phyloP scores from a whole-genome alignment of 2,329 filamentous ascomycete species.

The Scleromitrula shiraiana region DNA sequence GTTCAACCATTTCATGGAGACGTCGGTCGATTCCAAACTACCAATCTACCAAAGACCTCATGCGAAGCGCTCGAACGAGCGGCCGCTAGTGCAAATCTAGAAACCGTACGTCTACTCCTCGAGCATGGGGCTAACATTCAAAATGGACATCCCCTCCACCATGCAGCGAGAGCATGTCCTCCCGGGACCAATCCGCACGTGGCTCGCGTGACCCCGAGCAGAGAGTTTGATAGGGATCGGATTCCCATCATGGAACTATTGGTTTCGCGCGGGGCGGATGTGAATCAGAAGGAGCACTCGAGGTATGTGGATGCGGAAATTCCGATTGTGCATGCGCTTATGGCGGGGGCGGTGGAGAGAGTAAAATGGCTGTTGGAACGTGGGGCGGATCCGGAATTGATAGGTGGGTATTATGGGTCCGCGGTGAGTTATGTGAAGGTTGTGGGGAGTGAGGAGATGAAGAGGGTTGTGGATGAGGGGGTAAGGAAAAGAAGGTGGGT shows the following conservation, averaged over 20 bases:
- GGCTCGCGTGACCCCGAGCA: not conserved
- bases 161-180: not conserved
- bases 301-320: not conserved
- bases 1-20: too few relatives aligned
- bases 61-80: not conserved
- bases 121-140: not conserved
- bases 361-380: slow-evolving; percentile 8
- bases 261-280: not conserved
- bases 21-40: not conserved
- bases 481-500: not conserved
- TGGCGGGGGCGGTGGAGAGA: not conserved
- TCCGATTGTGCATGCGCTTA: not conserved
- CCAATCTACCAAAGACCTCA: not conserved
- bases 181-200: not conserved
- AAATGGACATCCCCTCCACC: not conserved
- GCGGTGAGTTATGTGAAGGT: not conserved
- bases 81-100: not conserved
- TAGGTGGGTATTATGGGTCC: not conserved
- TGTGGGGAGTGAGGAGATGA: not conserved
- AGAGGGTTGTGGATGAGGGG: not conserved
- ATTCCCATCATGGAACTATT: not conserved
- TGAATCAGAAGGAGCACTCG: not conserved
- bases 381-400: not conserved
- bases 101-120: not conserved
- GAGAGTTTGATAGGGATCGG: not conserved